Base-by-base conservation (phyloP, 768 basidiomycete genomes). In the Boletus rubroflammeus region DNA sequence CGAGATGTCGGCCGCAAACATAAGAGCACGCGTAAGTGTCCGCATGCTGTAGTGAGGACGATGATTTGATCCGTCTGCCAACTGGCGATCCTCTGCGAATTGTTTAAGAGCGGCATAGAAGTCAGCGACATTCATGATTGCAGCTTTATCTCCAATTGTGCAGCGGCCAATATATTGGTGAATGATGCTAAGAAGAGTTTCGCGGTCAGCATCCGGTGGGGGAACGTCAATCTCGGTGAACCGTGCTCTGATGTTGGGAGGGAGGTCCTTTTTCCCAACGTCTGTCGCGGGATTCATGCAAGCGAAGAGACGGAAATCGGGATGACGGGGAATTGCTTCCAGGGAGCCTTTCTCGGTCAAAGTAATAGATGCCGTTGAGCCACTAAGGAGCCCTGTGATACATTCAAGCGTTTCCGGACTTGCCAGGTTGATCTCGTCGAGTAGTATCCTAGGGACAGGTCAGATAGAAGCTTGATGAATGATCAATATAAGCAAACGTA, bases 201-300 rank as follows among this genome's bases (percentile, higher is more conserved):
- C 93, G 52, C 82, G 84, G 67, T 98, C 93, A 31, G 88, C 79
- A 63, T 99, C 97, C 5, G 96, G 95, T 3, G 95, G 81, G n/a
- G 89, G 84, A 0, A 98, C 95, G 66, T 94, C 93, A 50, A 98
- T 83, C 69, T 98, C 97, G 1, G 94, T 97, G 74, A 99, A 98
- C 29, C 90, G 84, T 10, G 88, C 82, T 34, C 95, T 85, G 46
- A 98, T 90, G 63, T 87, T 88, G 5, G 90, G 86, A 17, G 93
- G 92, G 0, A 99, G 84, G 64, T 98, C 96, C 64, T 94, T 97
- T 76, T 98, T 99, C 32, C 97, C 97, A 14, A 98, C 90, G 62
- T 99, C 97, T 4, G 95, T 99, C 0, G 97, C 97, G 5, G 97
- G 97, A 66, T 99, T 99, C 97, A 99, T 99, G 69, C 97, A 99